Evolutionary conservation across 2,329 filamentous ascomycete species (phyloP).

Genomic region (Ophiosphaerella narmari): DNA sequence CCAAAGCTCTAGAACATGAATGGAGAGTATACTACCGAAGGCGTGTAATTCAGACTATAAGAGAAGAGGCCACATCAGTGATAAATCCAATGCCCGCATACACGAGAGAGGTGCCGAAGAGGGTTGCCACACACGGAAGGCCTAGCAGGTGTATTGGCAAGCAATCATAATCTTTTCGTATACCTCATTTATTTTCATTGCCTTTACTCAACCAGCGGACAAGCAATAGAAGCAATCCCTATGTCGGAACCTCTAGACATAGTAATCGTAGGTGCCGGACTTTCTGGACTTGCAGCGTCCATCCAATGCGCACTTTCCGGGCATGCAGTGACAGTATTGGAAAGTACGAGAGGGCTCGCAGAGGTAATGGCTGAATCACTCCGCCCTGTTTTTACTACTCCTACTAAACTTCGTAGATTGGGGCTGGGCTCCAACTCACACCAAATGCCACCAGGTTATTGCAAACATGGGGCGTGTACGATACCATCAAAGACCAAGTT

Average conservation of each 20-base stretch:
- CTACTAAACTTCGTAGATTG: slow-evolving; percentile 29
- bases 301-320: slow-evolving; percentile 50
- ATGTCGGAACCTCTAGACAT: slow-evolving; percentile 29
- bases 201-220: no score
- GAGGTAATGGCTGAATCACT: slow-evolving; percentile 38
- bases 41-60: no score
- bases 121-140: slow-evolving; percentile 5
- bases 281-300: slow-evolving; percentile 51
- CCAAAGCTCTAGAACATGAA: neutral
- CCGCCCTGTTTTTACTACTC: neutral
- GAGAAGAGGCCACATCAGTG: slow-evolving; percentile 5
- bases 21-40: neutral
- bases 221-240: neutral
- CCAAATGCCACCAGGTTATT: slow-evolving; percentile 55
- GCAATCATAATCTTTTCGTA: no score
- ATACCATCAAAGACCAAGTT: slow-evolving; percentile 45
- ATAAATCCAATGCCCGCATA: slow-evolving; percentile 15
- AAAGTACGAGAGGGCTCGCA: slow-evolving; percentile 48
- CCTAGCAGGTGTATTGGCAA: neutral
- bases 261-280: slow-evolving; percentile 45
- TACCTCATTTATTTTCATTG: no score
- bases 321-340: slow-evolving; percentile 49
- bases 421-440: slow-evolving; percentile 43
- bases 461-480: slow-evolving; percentile 56
- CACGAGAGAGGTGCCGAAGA: neutral